phyloP scores from a whole-genome alignment of 75 land plant genomes.

The Pseudotsuga menziesii region DNA sequence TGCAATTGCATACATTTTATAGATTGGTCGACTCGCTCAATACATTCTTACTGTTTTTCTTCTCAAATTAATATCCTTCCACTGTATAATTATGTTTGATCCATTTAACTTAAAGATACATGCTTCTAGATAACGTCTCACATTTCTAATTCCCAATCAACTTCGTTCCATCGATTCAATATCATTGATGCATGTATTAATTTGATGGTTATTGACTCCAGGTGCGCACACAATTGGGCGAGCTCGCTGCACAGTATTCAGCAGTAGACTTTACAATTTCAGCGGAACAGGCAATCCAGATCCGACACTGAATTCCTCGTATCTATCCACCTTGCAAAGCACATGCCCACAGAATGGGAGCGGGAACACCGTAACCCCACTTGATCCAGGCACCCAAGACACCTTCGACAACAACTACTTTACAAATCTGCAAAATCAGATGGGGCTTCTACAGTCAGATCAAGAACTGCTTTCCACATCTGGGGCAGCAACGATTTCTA shows the following conservation, averaged over 20 bases:
- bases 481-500: constrained; percentile 29
- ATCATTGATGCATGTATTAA: too few relatives aligned
- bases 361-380: constrained; percentile 4
- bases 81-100: too few relatives aligned
- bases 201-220: not conserved
- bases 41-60: too few relatives aligned
- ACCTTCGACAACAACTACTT: constrained; percentile 50
- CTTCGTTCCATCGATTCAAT: too few relatives aligned
- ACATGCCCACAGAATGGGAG: constrained; percentile 34
- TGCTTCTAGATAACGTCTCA: too few relatives aligned
- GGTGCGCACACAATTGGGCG: constrained; percentile 81
- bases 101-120: too few relatives aligned
- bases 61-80: too few relatives aligned
- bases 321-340: constrained; percentile 16
- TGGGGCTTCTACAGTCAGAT: constrained; percentile 53
- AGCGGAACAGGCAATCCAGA: constrained; percentile 42
- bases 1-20: not conserved
- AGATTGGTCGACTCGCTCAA: not conserved
- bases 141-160: too few relatives aligned
- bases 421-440: constrained; percentile 33
- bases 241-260: constrained; percentile 45
- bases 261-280: constrained; percentile 50
- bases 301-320: constrained; percentile 37
- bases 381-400: constrained; percentile 28
- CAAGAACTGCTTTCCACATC: constrained; percentile 39